A percentile compares a stretch with the other conserved stretches of the same genome.
These are phyloP conservation scores for Sphagnurus paluster DNA, from an alignment of 1,284 basidiomycete genomes.

Conservation along the genomic window DNA sequence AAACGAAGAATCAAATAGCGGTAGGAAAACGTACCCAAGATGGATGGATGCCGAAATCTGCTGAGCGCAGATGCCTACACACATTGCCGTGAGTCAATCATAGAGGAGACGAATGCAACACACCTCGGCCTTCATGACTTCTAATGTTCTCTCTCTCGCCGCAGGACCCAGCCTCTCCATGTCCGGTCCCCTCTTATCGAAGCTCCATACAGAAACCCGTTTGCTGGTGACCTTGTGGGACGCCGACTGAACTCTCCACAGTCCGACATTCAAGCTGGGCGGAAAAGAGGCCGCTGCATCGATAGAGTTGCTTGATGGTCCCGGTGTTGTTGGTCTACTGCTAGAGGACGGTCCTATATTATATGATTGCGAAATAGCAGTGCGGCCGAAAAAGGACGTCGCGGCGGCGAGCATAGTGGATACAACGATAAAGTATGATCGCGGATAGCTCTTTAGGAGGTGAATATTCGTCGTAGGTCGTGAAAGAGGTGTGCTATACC, in stretches of 20 bases:
- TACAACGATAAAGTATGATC: not conserved
- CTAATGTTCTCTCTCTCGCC: conserved; percentile 73
- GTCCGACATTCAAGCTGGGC: conserved; percentile 70
- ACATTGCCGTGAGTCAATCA: conserved; percentile 11
- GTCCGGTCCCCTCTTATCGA: conserved; percentile 80
- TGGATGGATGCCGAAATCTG: conserved; percentile 89
- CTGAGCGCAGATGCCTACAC: conserved; percentile 82
- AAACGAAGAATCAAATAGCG: not conserved
- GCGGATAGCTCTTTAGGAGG: not conserved
- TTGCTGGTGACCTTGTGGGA: conserved; percentile 87
- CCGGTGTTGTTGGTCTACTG: conserved; percentile 65
- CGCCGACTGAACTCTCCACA: conserved; percentile 85
- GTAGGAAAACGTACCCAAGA: conserved; percentile 62
- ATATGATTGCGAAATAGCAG: conserved; percentile 85
- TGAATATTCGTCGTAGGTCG: conserved; percentile 1
- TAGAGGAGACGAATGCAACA: conserved; percentile 20
- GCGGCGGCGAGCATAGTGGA: conserved; percentile 81
- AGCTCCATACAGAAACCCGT: conserved; percentile 86
- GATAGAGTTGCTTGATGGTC: conserved; percentile 45
- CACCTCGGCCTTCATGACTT: conserved; percentile 89
- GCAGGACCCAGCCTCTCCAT: conserved; percentile 64
- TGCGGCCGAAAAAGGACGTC: conserved; percentile 85
- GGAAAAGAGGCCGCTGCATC: conserved; percentile 43
- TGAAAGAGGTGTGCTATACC: no score
- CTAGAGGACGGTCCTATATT: conserved; percentile 54